Evolutionary conservation across 768 basidiomycete genomes (phyloP), one percentile per base, ranked within the genome.

Genomic region (Pleurotus sapidus): DNA sequence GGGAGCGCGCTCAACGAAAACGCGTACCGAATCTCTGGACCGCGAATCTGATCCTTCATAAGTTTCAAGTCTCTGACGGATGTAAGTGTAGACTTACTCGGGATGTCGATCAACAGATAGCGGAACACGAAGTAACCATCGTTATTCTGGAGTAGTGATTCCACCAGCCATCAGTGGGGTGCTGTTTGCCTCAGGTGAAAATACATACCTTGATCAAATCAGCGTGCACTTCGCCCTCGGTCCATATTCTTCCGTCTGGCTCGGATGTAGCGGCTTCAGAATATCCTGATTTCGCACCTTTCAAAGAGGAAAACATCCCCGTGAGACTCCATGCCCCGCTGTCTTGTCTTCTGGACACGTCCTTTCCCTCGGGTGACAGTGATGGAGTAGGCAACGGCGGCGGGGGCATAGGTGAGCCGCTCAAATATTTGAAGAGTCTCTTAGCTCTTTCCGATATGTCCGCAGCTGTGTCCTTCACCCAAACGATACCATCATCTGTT

Each of bases 141-240:
- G 49, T 82, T 81, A 60, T 91, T 88, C 90, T 92, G 66, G 46
- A 27, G 54, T 60, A 47, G 25, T 24, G 18, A 20, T 23, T 54
- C 3, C 30, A 9, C 8, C 8, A 34, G 30, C 30, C 49, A 40
- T 56, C 53, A 62, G 56, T 58, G 53, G 42, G 59, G 53, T 20
- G 48, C 46, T 24, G 38, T 59, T 30, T 17, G 46, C 23, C 46
- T 39, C 46, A 46, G 58, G 55, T n/a, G 20, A 5, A 56, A 23
- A 14, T 45, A 74, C 83, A 57, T 70, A 91, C 91, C 77, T 82
- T 82, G 58, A 91, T 76, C 42, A 91, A 78, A 70, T 89, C 86
- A 7, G 84, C 91, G 68, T 93, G 91, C 7, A 89, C 88, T 63
- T 93, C 89, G 6, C 91, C 91, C 59, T 92, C 89, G 15, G 79